These are phyloP conservation scores for Hypoxylon rubiginosum DNA, from an alignment of 2,329 filamentous ascomycete genomes.

Conservation along the genomic window DNA sequence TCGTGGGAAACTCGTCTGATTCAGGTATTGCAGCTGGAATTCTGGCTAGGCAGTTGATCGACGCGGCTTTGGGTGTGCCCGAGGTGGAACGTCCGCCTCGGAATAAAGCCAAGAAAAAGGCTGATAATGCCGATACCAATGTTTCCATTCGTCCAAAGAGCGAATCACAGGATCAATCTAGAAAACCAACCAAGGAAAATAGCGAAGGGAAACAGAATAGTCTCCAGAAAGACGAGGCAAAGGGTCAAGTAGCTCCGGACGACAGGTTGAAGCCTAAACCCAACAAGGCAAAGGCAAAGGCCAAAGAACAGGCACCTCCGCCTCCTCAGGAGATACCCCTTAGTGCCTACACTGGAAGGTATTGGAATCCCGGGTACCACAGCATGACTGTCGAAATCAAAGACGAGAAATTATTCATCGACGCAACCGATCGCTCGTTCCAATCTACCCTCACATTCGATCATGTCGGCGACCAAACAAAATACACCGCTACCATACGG, in stretches of 20 bases:
- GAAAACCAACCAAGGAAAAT: too few species aligned
- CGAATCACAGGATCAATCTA: not conserved
- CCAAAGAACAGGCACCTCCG: not conserved
- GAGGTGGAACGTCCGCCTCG: constrained; percentile 10
- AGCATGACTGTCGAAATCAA: constrained; percentile 36
- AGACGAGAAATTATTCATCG: constrained; percentile 43
- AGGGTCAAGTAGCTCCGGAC: too few species aligned
- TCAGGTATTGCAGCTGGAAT: not conserved
- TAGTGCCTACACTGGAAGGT: constrained; percentile 39
- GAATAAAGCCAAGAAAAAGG: not conserved
- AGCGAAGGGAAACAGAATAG: too few species aligned
- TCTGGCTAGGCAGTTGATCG: constrained; percentile 34
- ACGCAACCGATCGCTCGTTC: constrained; percentile 41
- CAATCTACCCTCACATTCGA: constrained; percentile 40
- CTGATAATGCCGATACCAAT: not conserved
- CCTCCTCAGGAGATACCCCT: constrained; percentile 44
- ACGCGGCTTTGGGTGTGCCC: constrained; percentile 38
- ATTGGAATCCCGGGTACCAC: constrained; percentile 45
- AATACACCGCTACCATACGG: constrained; percentile 31
- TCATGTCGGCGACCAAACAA: constrained; percentile 36
- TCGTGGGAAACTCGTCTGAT: constrained; percentile 37
- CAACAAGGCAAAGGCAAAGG: not conserved
- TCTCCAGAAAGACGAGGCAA: too few species aligned
- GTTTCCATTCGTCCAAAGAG: constrained; percentile 1
- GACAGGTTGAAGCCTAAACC: not conserved